Conservation (phyloP, 163 green algal species). For the Scenedesmus sp. region DNA sequence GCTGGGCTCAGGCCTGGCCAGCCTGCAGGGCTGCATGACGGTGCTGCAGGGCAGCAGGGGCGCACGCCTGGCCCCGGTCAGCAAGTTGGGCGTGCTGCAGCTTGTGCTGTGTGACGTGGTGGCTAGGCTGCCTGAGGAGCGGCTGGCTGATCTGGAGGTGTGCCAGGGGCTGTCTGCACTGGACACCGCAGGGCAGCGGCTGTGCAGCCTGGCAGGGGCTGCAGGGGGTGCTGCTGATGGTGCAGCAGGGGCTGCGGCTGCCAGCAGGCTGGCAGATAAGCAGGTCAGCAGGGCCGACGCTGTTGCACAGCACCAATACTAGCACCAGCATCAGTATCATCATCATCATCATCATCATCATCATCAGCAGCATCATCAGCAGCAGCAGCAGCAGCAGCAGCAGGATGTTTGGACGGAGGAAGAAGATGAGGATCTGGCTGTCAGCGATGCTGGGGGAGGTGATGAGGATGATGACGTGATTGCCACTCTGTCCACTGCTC, state of each 20-base stretch:
- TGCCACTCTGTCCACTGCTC: neutral
- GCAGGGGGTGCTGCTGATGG: neutral
- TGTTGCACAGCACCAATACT: neutral
- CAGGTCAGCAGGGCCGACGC: neutral
- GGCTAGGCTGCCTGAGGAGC: conserved; percentile 11
- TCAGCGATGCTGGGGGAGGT: neutral
- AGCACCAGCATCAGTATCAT: neutral
- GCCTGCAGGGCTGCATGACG: conserved; percentile 37
- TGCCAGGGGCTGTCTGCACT: conserved; percentile 25
- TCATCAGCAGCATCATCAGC: too few relatives aligned
- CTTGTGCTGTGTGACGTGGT: conserved; percentile 45
- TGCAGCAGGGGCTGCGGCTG: neutral
- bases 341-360: neutral
- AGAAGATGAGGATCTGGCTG: neutral
- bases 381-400: neutral
- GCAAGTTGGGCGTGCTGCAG: conserved; percentile 22
- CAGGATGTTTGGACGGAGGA: neutral
- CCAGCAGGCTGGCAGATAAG: too few relatives aligned
- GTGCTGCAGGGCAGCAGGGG: conserved; percentile 36
- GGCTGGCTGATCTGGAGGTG: neutral
- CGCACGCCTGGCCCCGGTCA: neutral
- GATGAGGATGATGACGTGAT: conserved; percentile 15
- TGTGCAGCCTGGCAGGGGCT: neutral
- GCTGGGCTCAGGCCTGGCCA: conserved; percentile 25
- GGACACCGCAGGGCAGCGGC: neutral